Evolutionary conservation across 225 moss, liverwort and hornwort genomes (phyloP), one percentile per base, ranked within the genome.

Genomic region (Polytrichum formosum): DNA sequence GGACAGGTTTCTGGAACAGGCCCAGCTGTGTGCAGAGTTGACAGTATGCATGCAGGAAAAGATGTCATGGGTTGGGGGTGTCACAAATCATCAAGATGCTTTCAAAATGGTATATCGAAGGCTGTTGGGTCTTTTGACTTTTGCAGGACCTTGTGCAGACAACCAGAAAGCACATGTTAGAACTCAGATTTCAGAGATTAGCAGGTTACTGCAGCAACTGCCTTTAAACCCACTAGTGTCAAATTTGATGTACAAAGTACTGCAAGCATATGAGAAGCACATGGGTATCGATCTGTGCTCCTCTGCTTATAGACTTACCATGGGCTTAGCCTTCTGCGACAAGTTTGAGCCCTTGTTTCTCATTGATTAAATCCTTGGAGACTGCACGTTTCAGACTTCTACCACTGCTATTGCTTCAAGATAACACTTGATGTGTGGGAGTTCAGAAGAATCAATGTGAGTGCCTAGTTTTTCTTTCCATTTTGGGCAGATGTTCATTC

Each of bases 71-170:
- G 87, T 94, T 22, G 98, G 94, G 37, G 98, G 98, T 23, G 91
- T 99, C 17, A 94, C 94, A 55, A 99, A 99, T 75, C 91, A 99
- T 77, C 88, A 94, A 81, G 92, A 99, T 77, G 91, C 87, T 5
- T 99, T 99, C 75, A 94, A 89, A 77, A 83, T 81, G 75, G 88
- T 99, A 54, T 99, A 92, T 58, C 88, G 94, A 28, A 85, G 92
- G 78, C 73, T 99, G 8, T 66, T 94, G 56, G 98, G 98, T 67
- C 94, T 99, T 55, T 73, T 88, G 67, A 86, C 87, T 26, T 90
- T 94, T 68, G 91, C 78, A 61, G 86, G 88, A 25, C 85, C 80
- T 66, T 87, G 77, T 35, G 17, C 58, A 64, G 67, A 69, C 65
- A 68, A 65, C 62, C 67, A 91, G 46, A 74, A 78, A 13, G 70